Conservation (phyloP, 768 basidiomycete species). For the Mrakia frigida region DNA sequence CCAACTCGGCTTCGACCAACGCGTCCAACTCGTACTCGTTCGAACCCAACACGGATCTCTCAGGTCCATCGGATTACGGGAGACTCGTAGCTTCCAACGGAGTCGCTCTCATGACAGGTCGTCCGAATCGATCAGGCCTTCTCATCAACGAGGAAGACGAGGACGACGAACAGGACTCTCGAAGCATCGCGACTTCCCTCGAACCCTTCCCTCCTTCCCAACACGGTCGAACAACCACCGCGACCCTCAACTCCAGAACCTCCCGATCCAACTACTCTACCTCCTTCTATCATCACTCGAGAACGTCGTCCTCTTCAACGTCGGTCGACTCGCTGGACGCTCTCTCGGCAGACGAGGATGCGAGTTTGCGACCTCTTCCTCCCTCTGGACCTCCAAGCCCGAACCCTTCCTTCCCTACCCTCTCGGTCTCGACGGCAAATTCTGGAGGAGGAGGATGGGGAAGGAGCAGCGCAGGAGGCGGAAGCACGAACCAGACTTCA, state of each 20-base stretch:
- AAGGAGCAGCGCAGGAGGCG: not conserved
- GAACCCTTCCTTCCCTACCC: conserved; percentile 77
- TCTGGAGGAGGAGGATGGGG: not conserved
- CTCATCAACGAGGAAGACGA: conserved; percentile 15
- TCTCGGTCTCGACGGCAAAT: conserved; percentile 47
- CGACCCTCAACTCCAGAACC: conserved; percentile 8
- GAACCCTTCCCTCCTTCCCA: conserved; percentile 31
- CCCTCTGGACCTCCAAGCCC: conserved; percentile 52
- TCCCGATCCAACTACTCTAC: conserved; percentile 23
- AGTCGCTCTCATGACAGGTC: conserved; percentile 13
- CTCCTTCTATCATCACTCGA: conserved; percentile 8
- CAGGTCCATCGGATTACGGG: conserved; percentile 22
- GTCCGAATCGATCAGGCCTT: not conserved
- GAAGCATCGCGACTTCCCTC: conserved; percentile 27
- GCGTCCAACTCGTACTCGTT: not conserved
- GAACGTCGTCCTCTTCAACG: not conserved
- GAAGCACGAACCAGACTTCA: conserved; percentile 14
- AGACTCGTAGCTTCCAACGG: conserved; percentile 30
- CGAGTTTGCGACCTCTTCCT: conserved; percentile 80
- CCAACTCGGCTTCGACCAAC: not conserved
- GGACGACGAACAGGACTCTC: conserved; percentile 22
- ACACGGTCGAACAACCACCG: conserved; percentile 9
- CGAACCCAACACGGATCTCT: not conserved
- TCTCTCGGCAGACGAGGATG: conserved; percentile 74
- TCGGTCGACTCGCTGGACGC: not conserved